Conservation (phyloP, 768 basidiomycete species). For the Leccinum disarticulatum region DNA sequence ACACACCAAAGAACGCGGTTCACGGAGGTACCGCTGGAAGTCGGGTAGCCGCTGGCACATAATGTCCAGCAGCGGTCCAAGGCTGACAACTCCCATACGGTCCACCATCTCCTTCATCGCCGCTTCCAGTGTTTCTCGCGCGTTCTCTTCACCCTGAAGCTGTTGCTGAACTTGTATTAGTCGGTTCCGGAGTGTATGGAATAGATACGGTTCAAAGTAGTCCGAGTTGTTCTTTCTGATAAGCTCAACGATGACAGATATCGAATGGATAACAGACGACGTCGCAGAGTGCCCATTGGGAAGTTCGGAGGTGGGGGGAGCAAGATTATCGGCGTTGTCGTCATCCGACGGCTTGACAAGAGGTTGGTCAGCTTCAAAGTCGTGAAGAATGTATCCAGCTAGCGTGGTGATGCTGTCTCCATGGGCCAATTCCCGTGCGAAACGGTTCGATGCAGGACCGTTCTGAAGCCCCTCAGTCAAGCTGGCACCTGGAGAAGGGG, state of each 20-base stretch:
- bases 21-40: constrained; percentile 66
- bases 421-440: constrained; percentile 85
- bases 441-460: constrained; percentile 77
- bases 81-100: constrained; percentile 86
- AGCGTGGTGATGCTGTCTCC: constrained; percentile 69
- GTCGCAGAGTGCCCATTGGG: constrained; percentile 51
- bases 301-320: constrained; percentile 16
- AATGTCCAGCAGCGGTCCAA: constrained; percentile 76
- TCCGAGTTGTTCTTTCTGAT: constrained; percentile 98
- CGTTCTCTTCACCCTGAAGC: constrained; percentile 52
- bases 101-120: constrained; percentile 82
- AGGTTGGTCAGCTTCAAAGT: constrained; percentile 41
- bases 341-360: constrained; percentile 18
- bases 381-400: constrained; percentile 72
- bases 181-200: constrained; percentile 89
- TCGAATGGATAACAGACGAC: constrained; percentile 84
- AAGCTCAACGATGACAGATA: constrained; percentile 88
- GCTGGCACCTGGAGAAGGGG: constrained; percentile 77
- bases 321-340: constrained; percentile 14
- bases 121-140: constrained; percentile 62
- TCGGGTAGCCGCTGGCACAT: constrained; percentile 67
- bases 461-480: constrained; percentile 69
- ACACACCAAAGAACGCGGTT: constrained; percentile 78
- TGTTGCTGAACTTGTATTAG: constrained; percentile 86
- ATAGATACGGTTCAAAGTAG: constrained; percentile 96